These are phyloP conservation scores for Dryas drummondii DNA, from an alignment of 306 rosid genomes.

Conservation along the genomic window DNA sequence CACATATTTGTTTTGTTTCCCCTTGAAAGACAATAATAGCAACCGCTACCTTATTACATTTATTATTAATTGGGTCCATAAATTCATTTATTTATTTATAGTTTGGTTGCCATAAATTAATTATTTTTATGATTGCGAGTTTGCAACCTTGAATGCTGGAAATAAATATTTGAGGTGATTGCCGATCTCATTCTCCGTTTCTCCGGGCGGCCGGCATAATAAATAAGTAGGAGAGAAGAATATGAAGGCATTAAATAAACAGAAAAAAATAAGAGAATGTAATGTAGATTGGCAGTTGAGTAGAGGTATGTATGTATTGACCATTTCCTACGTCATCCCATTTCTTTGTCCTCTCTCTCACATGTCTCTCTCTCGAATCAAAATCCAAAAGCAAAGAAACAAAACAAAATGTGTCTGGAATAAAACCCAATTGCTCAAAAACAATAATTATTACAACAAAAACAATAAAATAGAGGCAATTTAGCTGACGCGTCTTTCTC, in stretches of 20 bases:
- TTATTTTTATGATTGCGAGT: conserved; percentile 4
- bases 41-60: not conserved
- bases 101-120: not conserved
- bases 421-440: not conserved
- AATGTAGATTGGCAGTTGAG: conserved; percentile 16
- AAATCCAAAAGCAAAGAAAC: not conserved
- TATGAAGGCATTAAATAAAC: conserved; percentile 27
- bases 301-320: conserved; percentile 8
- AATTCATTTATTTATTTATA: not conserved
- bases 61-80: not conserved
- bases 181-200: not conserved
- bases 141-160: conserved; percentile 11
- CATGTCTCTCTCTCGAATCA: conserved; percentile 25
- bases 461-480: not conserved
- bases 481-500: conserved; percentile 2
- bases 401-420: not conserved
- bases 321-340: conserved; percentile 24
- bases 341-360: conserved; percentile 37
- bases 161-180: conserved; percentile 25
- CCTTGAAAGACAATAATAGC: no score
- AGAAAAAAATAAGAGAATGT: conserved; percentile 15
- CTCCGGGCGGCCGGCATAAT: conserved; percentile 37
- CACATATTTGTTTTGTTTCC: no score
- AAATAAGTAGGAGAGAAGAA: conserved; percentile 30
- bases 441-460: not conserved